Conservation (phyloP, 805 yeast genomes). For the Yarrowia sp. region DNA sequence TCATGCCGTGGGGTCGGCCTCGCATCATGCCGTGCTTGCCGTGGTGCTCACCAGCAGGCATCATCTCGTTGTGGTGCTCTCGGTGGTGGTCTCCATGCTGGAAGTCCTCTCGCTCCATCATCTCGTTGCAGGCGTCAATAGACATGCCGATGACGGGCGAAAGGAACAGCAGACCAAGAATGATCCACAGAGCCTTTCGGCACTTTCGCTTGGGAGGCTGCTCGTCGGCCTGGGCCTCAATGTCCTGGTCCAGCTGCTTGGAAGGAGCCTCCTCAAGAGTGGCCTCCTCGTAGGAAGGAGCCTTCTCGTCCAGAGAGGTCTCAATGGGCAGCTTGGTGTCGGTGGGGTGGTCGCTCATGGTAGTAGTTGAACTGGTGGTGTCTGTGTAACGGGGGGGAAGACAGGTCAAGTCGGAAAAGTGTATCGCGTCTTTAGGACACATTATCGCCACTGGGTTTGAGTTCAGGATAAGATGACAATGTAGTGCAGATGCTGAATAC, state of each 20-base stretch:
- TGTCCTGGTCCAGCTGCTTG: conserved; percentile 16
- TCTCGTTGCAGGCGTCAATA: conserved; percentile 30
- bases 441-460: conserved; percentile 30
- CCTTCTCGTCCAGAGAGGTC: conserved; percentile 16
- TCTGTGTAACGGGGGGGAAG: conserved; percentile 4
- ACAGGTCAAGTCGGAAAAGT: conserved; percentile 3
- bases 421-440: conserved; percentile 38
- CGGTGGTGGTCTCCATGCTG: conserved; percentile 3
- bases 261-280: conserved; percentile 31
- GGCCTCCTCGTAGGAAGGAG: conserved; percentile 36
- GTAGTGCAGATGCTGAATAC: no score
- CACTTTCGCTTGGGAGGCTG: conserved; percentile 11
- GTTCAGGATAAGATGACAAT: conserved; percentile 4
- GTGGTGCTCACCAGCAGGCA: no score
- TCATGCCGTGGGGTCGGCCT: conserved; percentile 33
- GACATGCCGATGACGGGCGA: conserved; percentile 21
- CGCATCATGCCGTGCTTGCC: conserved; percentile 18
- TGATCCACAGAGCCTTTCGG: conserved; percentile 29
- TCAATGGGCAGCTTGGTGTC: conserved; percentile 20
- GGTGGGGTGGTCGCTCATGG: conserved; percentile 2
- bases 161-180: conserved; percentile 25
- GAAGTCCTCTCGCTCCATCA: conserved; percentile 5
- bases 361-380: not conserved
- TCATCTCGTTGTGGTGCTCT: not conserved
- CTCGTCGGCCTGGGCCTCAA: conserved; percentile 23